phyloP scores from a whole-genome alignment of 345 rosid genomes.

The Boechera stricta region DNA sequence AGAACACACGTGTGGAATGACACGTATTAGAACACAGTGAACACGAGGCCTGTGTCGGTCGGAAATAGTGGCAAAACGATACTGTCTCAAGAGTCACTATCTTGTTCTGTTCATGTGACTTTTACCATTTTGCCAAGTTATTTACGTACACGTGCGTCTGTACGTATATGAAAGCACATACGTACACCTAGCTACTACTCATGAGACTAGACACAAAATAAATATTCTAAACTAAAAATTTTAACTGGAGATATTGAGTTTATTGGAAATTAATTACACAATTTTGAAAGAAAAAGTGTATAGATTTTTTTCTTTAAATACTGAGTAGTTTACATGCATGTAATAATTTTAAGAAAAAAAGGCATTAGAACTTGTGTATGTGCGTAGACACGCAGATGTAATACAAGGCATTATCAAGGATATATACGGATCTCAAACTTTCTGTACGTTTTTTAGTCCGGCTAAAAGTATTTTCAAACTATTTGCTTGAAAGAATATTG shows the following conservation, averaged over 20 bases:
- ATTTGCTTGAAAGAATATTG: background rate
- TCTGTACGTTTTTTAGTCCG: background rate
- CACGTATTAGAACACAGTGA: slow-evolving; percentile 35
- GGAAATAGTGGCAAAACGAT: slow-evolving; percentile 36
- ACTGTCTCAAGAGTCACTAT: slow-evolving; percentile 36
- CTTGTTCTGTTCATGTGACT: slow-evolving; percentile 41
- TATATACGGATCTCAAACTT: background rate
- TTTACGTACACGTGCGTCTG: slow-evolving; percentile 44
- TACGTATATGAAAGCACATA: slow-evolving; percentile 30
- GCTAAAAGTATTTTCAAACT: background rate
- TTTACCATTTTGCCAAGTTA: slow-evolving; percentile 40
- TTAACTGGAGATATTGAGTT: background rate
- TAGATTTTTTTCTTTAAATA: background rate
- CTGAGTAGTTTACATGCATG: slow-evolving; percentile 10
- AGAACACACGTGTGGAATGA: slow-evolving; percentile 36
- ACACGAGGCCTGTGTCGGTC: slow-evolving; percentile 43
- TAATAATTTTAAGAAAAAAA: background rate
- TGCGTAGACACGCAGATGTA: slow-evolving; percentile 10
- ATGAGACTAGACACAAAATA: background rate
- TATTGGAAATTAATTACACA: background rate
- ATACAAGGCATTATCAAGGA: background rate
- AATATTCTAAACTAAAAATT: background rate
- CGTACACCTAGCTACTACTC: background rate
- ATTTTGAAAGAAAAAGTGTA: background rate
- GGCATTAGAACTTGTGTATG: background rate